phyloP scores from a whole-genome alignment of 139 green algal species.

The Mesotaenium endlicherianum region DNA sequence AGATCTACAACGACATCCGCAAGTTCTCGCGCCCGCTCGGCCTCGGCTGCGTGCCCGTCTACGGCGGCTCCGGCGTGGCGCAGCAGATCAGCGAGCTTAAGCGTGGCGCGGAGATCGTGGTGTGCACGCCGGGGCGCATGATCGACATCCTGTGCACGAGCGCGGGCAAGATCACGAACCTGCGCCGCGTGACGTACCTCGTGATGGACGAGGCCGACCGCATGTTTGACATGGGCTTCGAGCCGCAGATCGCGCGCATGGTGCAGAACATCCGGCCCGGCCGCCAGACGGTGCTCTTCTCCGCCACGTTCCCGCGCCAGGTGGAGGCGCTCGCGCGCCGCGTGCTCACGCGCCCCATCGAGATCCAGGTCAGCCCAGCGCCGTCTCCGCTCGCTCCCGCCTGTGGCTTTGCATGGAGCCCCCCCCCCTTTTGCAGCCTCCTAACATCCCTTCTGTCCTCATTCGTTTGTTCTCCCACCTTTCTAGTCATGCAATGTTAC shows the following conservation, averaged over 20 bases:
- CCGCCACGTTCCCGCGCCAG: slow-evolving; percentile 88
- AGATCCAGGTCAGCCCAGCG: slow-evolving; percentile 50
- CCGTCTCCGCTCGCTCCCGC: no score
- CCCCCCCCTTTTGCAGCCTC: no score
- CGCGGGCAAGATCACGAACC: slow-evolving; percentile 91
- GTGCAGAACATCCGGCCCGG: slow-evolving; percentile 85
- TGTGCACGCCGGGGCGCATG: slow-evolving; percentile 95
- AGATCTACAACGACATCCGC: slow-evolving; percentile 79
- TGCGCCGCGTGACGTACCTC: slow-evolving; percentile 91
- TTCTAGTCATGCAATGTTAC: no score
- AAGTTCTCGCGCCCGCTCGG: slow-evolving; percentile 69
- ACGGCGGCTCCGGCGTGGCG: slow-evolving; percentile 84
- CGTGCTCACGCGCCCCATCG: slow-evolving; percentile 50
- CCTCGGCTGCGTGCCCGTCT: slow-evolving; percentile 75
- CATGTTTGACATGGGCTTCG: slow-evolving; percentile 99
- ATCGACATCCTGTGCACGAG: slow-evolving; percentile 93
- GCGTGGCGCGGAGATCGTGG: slow-evolving; percentile 82
- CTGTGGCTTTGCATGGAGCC: no score
- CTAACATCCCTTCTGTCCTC: no score
- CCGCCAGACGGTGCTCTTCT: slow-evolving; percentile 97
- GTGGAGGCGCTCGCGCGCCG: slow-evolving; percentile 61
- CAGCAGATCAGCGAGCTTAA: slow-evolving; percentile 94
- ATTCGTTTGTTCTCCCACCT: no score
- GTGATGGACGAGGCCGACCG: slow-evolving; percentile 97
- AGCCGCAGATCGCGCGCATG: slow-evolving; percentile 81